These are phyloP conservation scores for Chrysanthemum lavandulifolium DNA, from an alignment of 129 eudicot species.

Conservation along the genomic window DNA sequence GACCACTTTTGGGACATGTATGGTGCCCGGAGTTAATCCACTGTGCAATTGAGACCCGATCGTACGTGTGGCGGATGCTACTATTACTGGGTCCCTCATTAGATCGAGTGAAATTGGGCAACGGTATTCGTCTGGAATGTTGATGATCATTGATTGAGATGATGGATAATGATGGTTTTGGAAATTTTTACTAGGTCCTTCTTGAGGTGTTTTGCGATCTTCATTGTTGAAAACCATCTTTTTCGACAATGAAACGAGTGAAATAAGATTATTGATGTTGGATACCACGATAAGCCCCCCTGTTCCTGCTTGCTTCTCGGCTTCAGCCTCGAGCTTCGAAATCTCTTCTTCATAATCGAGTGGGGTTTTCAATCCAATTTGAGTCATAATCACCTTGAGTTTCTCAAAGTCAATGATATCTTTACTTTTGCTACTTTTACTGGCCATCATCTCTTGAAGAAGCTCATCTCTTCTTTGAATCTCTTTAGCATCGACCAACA, in stretches of 20 bases:
- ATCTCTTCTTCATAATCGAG: conserved; percentile 67
- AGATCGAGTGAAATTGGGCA: conserved; percentile 88
- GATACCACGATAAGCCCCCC: conserved; percentile 90
- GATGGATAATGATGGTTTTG: conserved; percentile 39
- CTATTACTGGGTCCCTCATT: conserved; percentile 87
- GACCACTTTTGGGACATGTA: conserved; percentile 88
- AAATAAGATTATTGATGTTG: conserved; percentile 68
- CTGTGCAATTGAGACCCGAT: conserved; percentile 75
- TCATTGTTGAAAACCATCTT: conserved; percentile 45
- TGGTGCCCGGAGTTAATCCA: conserved; percentile 89
- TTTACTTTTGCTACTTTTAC: conserved; percentile 40
- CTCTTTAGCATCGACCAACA: conserved; percentile 56
- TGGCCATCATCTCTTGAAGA: conserved; percentile 54
- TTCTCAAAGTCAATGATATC: conserved; percentile 45
- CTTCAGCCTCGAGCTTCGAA: conserved; percentile 78
- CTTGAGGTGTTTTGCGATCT: conserved; percentile 29
- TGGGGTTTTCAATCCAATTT: conserved; percentile 57
- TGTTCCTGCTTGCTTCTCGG: conserved; percentile 76
- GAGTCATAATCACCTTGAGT: conserved; percentile 41
- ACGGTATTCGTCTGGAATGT: conserved; percentile 74
- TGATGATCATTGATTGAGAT: conserved; percentile 46
- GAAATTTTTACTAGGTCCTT: conserved; percentile 27
- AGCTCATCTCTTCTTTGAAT: conserved; percentile 57
- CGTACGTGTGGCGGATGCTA: conserved; percentile 88
- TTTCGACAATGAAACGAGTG: conserved; percentile 66